These are phyloP conservation scores for Prototheca stagnorum DNA, from an alignment of 163 green algal genomes.

Conservation along the genomic window DNA sequence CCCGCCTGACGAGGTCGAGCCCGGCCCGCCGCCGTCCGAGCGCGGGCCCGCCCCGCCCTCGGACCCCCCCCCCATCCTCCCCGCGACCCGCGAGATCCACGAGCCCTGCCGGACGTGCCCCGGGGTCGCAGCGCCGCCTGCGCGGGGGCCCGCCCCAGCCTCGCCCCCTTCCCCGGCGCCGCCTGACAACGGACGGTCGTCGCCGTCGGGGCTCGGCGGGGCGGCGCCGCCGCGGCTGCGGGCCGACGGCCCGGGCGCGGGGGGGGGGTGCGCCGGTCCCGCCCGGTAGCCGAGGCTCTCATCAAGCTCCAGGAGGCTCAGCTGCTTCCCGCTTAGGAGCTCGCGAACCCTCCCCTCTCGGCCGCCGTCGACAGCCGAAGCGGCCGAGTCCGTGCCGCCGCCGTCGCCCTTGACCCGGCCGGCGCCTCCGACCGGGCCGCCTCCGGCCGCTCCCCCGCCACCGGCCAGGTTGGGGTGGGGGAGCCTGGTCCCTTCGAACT, in stretches of 20 bases:
- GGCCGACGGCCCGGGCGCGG: background rate
- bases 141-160: background rate
- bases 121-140: background rate
- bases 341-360: constrained; percentile 1
- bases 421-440: background rate
- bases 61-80: background rate
- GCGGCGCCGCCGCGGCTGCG: background rate
- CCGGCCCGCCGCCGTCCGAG: background rate
- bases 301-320: constrained; percentile 32
- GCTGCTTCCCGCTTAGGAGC: constrained; percentile 5
- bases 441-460: background rate
- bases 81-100: no score
- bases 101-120: no score
- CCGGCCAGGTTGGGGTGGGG: no score
- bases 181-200: background rate
- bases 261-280: background rate
- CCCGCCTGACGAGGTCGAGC: background rate
- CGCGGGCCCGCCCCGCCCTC: no score
- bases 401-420: background rate
- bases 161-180: no score
- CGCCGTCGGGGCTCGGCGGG: background rate
- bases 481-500: no score
- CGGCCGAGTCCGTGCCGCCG: background rate
- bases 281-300: constrained; percentile 18
- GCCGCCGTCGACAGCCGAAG: background rate